phyloP scores from a whole-genome alignment of 2,329 filamentous ascomycete species.

The Botrytis fabae region DNA sequence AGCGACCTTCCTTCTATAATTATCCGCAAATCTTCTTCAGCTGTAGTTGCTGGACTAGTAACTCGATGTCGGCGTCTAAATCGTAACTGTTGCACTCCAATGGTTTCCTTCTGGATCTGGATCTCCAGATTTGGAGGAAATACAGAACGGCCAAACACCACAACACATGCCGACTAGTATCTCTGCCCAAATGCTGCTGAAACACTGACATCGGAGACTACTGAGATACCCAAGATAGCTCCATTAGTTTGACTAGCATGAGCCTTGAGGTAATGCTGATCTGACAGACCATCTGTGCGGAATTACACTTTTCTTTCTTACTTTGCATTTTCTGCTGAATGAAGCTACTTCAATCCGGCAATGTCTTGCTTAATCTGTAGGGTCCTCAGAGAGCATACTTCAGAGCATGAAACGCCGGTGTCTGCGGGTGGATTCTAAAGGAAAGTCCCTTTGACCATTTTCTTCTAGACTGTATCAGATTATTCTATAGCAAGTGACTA shows the following conservation, averaged over 20 bases:
- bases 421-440: not conserved
- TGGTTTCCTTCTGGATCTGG: slow-evolving; percentile 1
- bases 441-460: not conserved
- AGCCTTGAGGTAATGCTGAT: slow-evolving; percentile 7
- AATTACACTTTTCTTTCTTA: not conserved
- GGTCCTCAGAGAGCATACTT: not conserved
- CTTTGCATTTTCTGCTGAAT: not conserved
- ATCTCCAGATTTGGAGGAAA: not conserved
- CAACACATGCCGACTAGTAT: slow-evolving; percentile 1
- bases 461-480: slow-evolving; percentile 5
- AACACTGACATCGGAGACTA: slow-evolving; percentile 2
- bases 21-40: slow-evolving; percentile 4
- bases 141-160: not conserved
- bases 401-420: slow-evolving; percentile 11
- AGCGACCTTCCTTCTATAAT: slow-evolving; percentile 16
- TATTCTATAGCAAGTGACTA: slow-evolving; percentile 2
- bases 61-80: slow-evolving; percentile 13
- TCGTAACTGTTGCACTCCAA: slow-evolving; percentile 4
- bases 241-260: not conserved
- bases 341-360: not conserved
- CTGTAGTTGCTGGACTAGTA: slow-evolving; percentile 1
- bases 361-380: not conserved
- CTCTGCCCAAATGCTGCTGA: not conserved
- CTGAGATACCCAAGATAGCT: not conserved
- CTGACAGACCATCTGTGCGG: slow-evolving; percentile 9